Conservation (phyloP, 202 grass and related monocot species). For the Cymbopogon flexuosus region DNA sequence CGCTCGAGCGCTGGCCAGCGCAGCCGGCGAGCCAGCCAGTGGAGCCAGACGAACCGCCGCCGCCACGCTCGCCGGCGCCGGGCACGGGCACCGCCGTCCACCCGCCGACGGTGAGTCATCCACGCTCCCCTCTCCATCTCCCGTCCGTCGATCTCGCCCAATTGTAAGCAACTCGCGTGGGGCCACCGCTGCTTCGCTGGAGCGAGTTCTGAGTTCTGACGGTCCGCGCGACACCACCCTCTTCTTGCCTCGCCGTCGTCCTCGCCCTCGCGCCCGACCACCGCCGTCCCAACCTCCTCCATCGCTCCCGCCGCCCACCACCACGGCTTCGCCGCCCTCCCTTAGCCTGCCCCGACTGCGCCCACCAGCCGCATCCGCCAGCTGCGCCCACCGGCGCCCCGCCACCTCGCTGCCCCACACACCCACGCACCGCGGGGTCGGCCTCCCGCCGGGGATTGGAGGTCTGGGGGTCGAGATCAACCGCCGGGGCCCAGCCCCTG, state of each 20-base stretch:
- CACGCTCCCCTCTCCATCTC: background rate
- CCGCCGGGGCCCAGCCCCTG: background rate
- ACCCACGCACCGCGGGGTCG: background rate
- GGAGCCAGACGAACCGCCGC: background rate
- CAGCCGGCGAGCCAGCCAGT: constrained; percentile 28
- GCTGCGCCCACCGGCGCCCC: background rate
- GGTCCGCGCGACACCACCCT: background rate
- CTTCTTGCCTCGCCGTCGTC: background rate
- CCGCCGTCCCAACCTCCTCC: background rate
- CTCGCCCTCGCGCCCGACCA: background rate
- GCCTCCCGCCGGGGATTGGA: background rate
- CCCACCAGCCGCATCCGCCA: too few relatives aligned
- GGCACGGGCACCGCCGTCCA: background rate
- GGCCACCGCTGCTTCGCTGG: too few relatives aligned
- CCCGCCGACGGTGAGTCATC: constrained; percentile 32
- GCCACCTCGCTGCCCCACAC: background rate
- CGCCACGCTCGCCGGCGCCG: too few relatives aligned
- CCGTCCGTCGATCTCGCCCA: background rate
- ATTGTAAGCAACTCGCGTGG: background rate
- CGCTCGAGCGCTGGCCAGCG: background rate
- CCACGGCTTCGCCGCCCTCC: background rate
- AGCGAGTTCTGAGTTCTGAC: too few relatives aligned
- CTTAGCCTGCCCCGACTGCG: background rate
- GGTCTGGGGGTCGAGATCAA: background rate
- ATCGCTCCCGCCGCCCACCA: background rate